phyloP scores from a whole-genome alignment of 345 rosid species.

The Pugionium dolabratum region DNA sequence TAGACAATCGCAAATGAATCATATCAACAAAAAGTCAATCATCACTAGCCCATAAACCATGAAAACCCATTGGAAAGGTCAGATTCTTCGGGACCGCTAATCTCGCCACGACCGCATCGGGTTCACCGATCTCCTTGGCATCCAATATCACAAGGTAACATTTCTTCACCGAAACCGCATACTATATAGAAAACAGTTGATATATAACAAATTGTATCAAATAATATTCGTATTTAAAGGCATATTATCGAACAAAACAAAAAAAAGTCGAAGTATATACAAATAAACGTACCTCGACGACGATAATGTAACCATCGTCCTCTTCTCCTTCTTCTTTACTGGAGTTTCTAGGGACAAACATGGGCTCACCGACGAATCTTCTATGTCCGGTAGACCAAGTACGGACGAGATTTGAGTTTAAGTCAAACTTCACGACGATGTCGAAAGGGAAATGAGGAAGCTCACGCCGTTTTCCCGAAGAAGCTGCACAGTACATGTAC shows the following conservation, averaged over 20 bases:
- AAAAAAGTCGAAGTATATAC: too few relatives aligned
- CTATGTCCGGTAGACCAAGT: slow-evolving; percentile 70
- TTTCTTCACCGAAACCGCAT: slow-evolving; percentile 80
- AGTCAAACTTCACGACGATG: slow-evolving; percentile 67
- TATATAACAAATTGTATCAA: neutral
- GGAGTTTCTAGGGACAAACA: slow-evolving; percentile 57
- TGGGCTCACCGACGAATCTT: slow-evolving; percentile 84
- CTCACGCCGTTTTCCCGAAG: slow-evolving; percentile 63
- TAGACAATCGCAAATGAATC: neutral
- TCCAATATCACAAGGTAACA: slow-evolving; percentile 78
- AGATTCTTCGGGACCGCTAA: slow-evolving; percentile 76
- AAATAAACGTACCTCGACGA: slow-evolving; percentile 63
- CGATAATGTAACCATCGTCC: slow-evolving; percentile 77
- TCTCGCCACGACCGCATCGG: slow-evolving; percentile 61
- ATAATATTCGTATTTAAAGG: neutral
- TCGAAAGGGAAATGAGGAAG: slow-evolving; percentile 88
- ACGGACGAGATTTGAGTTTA: slow-evolving; percentile 29
- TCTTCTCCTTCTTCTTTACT: slow-evolving; percentile 48
- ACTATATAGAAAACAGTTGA: slow-evolving; percentile 44
- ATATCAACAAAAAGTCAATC: slow-evolving; percentile 1
- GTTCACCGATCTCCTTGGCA: slow-evolving; percentile 73
- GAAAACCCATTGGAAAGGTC: slow-evolving; percentile 89
- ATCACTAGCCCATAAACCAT: slow-evolving; percentile 71
- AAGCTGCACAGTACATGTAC: slow-evolving; percentile 59
- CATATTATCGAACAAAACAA: too few relatives aligned